phyloP scores from a whole-genome alignment of 2,329 filamentous ascomycete genomes.

The Xylariaceae sp. region DNA sequence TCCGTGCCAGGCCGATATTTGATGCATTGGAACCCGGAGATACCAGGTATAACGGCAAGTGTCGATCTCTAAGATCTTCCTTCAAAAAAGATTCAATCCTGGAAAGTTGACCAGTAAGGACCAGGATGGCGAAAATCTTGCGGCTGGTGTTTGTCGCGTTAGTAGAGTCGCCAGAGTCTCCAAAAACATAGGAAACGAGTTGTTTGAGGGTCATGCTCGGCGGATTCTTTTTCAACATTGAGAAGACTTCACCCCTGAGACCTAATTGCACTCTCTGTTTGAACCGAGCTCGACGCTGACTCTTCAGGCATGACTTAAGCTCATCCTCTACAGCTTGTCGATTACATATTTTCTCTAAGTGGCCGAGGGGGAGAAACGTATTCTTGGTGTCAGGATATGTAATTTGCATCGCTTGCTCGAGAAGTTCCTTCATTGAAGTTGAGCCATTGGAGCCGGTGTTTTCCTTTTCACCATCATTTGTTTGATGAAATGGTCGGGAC shows the following conservation, averaged over 20 bases:
- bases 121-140: slow-evolving; percentile 13
- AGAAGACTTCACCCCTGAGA: no score
- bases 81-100: slow-evolving; percentile 6
- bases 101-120: slow-evolving; percentile 2
- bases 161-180: background rate
- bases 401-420: slow-evolving; percentile 4
- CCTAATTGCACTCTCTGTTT: slow-evolving; percentile 4
- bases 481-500: background rate
- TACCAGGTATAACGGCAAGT: slow-evolving; percentile 9
- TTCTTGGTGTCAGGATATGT: slow-evolving; percentile 4
- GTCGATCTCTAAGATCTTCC: slow-evolving; percentile 7
- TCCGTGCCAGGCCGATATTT: slow-evolving; percentile 1
- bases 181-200: no score
- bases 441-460: background rate
- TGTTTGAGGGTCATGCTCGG: no score
- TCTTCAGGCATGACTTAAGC: slow-evolving; percentile 1
- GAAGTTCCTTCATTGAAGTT: no score
- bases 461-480: background rate
- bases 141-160: slow-evolving; percentile 2
- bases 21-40: background rate
- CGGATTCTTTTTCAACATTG: no score
- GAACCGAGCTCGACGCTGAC: slow-evolving; percentile 1
- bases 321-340: slow-evolving; percentile 2
- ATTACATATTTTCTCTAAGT: slow-evolving; percentile 6
- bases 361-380: slow-evolving; percentile 7